Percentiles rank a stretch among this genome's conserved stretches.
phyloP scores from a whole-genome alignment of 2,329 filamentous ascomycete species.

The Hymenoscyphus salicellus region DNA sequence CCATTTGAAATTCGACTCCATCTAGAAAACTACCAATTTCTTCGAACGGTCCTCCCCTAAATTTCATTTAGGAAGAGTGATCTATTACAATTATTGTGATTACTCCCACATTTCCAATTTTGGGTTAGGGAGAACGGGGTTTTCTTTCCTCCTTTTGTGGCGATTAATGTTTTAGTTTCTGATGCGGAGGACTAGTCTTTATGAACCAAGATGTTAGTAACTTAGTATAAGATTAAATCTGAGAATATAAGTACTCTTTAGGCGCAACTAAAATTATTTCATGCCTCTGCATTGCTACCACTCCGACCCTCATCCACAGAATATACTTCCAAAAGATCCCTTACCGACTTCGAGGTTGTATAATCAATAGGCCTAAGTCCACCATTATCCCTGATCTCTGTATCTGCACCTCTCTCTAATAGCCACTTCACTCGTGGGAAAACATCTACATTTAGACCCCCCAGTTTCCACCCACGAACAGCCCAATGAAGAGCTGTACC shows the following conservation, averaged over 20 bases:
- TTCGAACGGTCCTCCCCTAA: neutral
- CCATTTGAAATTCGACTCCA: neutral
- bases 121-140: too few relatives aligned
- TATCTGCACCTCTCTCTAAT: slow-evolving; percentile 2
- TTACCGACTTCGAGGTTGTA: neutral
- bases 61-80: too few relatives aligned
- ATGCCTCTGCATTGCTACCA: neutral
- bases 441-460: neutral
- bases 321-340: neutral
- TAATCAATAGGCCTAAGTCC: neutral
- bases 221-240: neutral
- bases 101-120: too few relatives aligned
- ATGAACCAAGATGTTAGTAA: neutral
- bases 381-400: neutral
- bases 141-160: too few relatives aligned
- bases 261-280: neutral
- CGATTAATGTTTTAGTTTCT: neutral
- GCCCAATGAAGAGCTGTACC: slow-evolving; percentile 5
- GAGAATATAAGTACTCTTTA: neutral
- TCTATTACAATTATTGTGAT: too few relatives aligned
- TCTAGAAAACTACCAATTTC: neutral
- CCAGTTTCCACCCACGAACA: neutral
- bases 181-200: too few relatives aligned
- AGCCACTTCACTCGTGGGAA: neutral
- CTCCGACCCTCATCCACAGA: neutral